Base-by-base conservation (phyloP, 2,329 filamentous ascomycete species). In the Teratosphaeria viscida region DNA sequence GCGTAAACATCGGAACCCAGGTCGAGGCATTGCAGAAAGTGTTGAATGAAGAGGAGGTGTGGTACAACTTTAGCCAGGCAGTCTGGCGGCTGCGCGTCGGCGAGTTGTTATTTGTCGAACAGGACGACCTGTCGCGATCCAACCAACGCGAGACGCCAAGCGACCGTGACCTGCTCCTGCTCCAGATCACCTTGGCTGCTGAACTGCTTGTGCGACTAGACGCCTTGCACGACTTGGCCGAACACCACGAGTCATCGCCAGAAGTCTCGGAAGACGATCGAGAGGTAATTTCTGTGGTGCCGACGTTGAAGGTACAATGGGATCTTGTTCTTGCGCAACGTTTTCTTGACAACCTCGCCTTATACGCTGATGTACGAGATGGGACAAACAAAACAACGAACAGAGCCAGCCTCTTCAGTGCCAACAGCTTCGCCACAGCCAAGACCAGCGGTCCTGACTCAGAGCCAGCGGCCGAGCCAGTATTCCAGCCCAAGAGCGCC, bases 131-230 rank as follows among this genome's bases (percentile, higher is more conserved):
- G 16, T n/a, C 19, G n/a, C 43, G 11, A n/a, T n/a, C n/a, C 43
- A 66, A 70, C 27, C 57, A 66, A 7, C 62, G 66, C 5, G 62
- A 64, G 8, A 70, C 72, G 64, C 56, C 63, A 19, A 66, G 69
- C 39, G 79, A 82, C 61, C 75, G 80, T 55, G 81, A 82, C 57
- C 78, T 82, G 68, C 65, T 83, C 19, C 67, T 85, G 4, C 69
- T 84, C 2, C 82, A 85, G 63, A 73, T 84, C 56, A 73, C 79
- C 10, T 70, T 85, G 8, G 74, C 81, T 1, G 79, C 78, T 7
- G 82, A 84, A 66, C 71, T 84, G 3, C 71, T 83, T 10, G 67
- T 83, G 26, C 78, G 82, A 7, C 69, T 83, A 2, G 80, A 82
- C 11, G 60, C 60, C 11, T 23, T 59, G 35, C 39, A 61, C 12